phyloP scores from a whole-genome alignment of 257 asterid species.

The Nicotiana paniculata region DNA sequence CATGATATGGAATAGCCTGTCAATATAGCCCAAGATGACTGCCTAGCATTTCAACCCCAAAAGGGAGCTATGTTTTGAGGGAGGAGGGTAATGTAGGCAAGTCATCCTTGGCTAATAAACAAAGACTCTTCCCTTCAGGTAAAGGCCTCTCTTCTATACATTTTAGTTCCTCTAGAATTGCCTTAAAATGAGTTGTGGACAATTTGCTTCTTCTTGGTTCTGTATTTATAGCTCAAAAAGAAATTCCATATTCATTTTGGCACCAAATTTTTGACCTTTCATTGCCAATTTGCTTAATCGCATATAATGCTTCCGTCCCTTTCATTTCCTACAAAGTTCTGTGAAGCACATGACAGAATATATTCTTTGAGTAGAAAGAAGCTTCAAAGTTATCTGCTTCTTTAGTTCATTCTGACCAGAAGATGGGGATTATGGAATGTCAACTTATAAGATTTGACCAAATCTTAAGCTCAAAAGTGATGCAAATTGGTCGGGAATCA shows the following conservation, averaged over 20 bases:
- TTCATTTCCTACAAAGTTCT: not conserved
- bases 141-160: too few species aligned
- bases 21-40: slow-evolving; percentile 2
- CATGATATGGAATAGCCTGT: not conserved
- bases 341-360: not conserved
- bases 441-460: not conserved
- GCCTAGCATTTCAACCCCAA: slow-evolving; percentile 3
- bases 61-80: not conserved
- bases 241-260: not conserved
- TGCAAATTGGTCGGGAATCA: not conserved
- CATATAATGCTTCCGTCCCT: not conserved
- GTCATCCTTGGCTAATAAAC: too few species aligned
- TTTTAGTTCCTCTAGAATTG: too few species aligned
- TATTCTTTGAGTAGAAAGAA: too few species aligned
- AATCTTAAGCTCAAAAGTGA: not conserved
- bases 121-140: too few species aligned
- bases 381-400: not conserved
- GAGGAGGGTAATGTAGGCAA: too few species aligned
- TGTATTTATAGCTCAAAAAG: too few species aligned
- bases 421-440: not conserved
- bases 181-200: too few species aligned
- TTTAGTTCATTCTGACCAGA: not conserved
- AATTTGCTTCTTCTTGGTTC: too few species aligned
- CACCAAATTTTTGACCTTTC: not conserved
- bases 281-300: not conserved